Evolutionary conservation across 2,329 filamentous ascomycete genomes (phyloP), one percentile per base, ranked within the genome.

Genomic region (Calonectria crousiana): DNA sequence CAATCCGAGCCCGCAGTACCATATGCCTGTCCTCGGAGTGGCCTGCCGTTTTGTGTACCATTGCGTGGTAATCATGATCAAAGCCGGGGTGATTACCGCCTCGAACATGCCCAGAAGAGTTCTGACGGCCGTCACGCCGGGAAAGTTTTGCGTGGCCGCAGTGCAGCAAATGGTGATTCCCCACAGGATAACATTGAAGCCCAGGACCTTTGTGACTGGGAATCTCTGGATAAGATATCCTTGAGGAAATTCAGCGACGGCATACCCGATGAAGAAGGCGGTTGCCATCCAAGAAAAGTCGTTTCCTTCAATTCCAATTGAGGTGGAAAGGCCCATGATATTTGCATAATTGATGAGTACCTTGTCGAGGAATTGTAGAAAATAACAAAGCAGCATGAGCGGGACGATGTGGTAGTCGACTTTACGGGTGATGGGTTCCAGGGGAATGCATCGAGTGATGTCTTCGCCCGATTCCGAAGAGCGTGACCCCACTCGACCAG

Each of bases 21-120:
- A 81, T 6, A 87, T 76, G 0, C 87, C 87, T 0, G 86, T 87
- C 5, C 87, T 84, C 34, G 87, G 85, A 0, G 87, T 87, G 62
- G 88, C 87, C 47, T 89, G 85, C 8, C 83, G 78, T 32, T 84
- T 83, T 2, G 83, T 84, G 78, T 89, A 89, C 84, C 84, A 81
- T 34, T 72, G 75, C 36, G 76, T 78, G 0, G 88, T 86, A 66
- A 89, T 86, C 82, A 90, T 85, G 84, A 89, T 88, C 69, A 89
- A 87, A n/a, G 85, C 85, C 2, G 88, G 87, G 0, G 86, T 87
- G 44, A 90, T 87, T 2, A 85, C 84, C 0, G 87, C 86, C 81
- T 89, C 88, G 36, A 89, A 87, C 20, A 85, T 78, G 6, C 88
- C 88, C 2, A 89, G 83, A 2, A 89, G 77, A 44, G 87, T 86